phyloP scores from a whole-genome alignment of 352 stramenopile species.

The Aphanomyces euteiches region DNA sequence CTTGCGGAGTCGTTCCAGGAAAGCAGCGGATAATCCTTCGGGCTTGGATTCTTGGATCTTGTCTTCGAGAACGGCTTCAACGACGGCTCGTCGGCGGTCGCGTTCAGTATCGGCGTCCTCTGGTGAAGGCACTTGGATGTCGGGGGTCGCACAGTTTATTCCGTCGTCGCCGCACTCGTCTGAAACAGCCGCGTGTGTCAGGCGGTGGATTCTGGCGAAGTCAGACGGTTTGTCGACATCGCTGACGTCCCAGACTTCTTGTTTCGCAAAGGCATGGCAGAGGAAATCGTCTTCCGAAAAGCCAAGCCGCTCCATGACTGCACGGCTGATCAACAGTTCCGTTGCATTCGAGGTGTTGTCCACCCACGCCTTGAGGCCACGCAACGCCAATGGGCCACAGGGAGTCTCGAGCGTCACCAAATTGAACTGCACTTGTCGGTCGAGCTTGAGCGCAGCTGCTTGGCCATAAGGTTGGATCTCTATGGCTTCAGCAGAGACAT shows the following conservation, averaged over 20 bases:
- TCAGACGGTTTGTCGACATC: neutral
- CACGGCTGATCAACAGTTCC: neutral
- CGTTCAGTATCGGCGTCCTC: too few relatives aligned
- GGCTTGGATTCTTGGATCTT: neutral
- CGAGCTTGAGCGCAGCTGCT: neutral
- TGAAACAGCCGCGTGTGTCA: too few relatives aligned
- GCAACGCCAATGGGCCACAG: too few relatives aligned
- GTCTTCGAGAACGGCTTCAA: neutral
- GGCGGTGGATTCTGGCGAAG: neutral
- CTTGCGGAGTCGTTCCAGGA: neutral
- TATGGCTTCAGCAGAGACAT: too few relatives aligned
- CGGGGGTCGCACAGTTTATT: neutral
- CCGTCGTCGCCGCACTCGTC: neutral
- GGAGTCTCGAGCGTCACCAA: too few relatives aligned
- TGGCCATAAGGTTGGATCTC: neutral
- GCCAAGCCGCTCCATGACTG: neutral
- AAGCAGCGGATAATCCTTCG: neutral
- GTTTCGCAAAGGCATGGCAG: neutral
- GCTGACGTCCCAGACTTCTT: neutral
- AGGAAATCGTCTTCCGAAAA: neutral
- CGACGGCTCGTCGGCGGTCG: neutral
- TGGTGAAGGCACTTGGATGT: neutral
- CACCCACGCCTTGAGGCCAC: neutral
- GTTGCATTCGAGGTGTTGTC: too few relatives aligned
- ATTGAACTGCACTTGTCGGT: neutral